Conservation (phyloP, 192 early-diverging fungal genomes). For the Coemansia sp. region DNA sequence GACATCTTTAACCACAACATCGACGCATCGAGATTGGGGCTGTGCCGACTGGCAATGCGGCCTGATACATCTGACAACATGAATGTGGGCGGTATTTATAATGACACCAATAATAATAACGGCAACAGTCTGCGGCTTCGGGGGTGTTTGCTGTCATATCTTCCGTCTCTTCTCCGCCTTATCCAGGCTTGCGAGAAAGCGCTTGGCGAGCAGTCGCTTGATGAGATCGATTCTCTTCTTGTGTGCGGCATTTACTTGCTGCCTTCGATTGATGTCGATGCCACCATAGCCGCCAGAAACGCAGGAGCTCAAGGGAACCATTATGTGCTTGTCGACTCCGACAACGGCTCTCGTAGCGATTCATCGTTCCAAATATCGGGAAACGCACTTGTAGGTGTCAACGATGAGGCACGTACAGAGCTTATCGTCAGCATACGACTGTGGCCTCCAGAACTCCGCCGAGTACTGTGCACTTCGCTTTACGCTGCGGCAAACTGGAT, state of each 20-base stretch:
- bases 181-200: constrained; percentile 72
- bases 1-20: constrained; percentile 45
- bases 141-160: constrained; percentile 53
- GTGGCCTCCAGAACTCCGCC: constrained; percentile 33
- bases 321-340: neutral
- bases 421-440: constrained; percentile 6
- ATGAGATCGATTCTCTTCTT: constrained; percentile 69
- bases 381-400: constrained; percentile 24
- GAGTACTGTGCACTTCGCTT: constrained; percentile 37
- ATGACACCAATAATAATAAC: neutral
- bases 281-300: constrained; percentile 27
- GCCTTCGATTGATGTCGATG: constrained; percentile 20
- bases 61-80: neutral
- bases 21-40: constrained; percentile 25
- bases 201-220: constrained; percentile 53
- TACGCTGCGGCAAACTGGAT: constrained; percentile 57
- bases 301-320: constrained; percentile 11
- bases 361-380: constrained; percentile 17
- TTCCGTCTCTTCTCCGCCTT: constrained; percentile 70
- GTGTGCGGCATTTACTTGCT: constrained; percentile 61
- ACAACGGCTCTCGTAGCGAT: constrained; percentile 5
- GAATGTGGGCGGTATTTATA: neutral
- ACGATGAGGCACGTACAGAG: constrained; percentile 47
- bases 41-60: constrained; percentile 52
- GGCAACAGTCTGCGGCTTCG: constrained; percentile 20